Base-by-base conservation (phyloP, 1,284 basidiomycete genomes). In the Ceratobasidium sp. region DNA sequence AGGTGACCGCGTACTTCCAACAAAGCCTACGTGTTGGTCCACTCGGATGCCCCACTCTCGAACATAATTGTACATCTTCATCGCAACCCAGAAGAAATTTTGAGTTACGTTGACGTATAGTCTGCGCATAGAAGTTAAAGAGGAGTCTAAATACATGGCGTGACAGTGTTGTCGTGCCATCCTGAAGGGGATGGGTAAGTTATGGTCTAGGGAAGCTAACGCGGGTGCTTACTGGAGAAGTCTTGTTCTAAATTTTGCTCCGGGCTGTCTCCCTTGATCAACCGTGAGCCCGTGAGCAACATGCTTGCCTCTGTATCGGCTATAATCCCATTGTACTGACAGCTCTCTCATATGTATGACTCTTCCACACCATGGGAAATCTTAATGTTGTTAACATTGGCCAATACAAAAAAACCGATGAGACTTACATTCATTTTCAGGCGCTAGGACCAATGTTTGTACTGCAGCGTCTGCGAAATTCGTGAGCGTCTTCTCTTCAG, bases 281-380 rank as follows among this genome's bases (percentile, higher is more conserved):
- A 95, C 87, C 0, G 93, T 94, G 75, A 95, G 83, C 0, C 93
- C 90, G 82, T 92, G 86, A 56, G 84, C 84, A 15, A 93, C 82
- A 78, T 88, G 88, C 5, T 85, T 89, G 26, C 86, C 86, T 76
- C 88, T 84, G 81, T 91, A 92, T 77, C 94, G 89, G 2, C 88
- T 86, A 82, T 94, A 93, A 83, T 97, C 93, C 6, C 89, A 90
- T 15, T 91, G 89, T 46, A 98, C 87, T 15, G 94, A 94, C 33
- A 98, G 87, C 80, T 92, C 89, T 33, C 83, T 84, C 86, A 91
- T 94, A 81, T 96, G 85, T 81, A 98, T 93, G 70, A 92, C 82
- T 80, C 92, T 90, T 0, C 96, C 96, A 84, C 96, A 98, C 93
- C 95, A 98, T 0, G 95, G 93, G 82, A 98, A 97, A 61, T 86